Conservation (phyloP, 2,329 filamentous ascomycete genomes). For the Madurella mycetomatis region DNA sequence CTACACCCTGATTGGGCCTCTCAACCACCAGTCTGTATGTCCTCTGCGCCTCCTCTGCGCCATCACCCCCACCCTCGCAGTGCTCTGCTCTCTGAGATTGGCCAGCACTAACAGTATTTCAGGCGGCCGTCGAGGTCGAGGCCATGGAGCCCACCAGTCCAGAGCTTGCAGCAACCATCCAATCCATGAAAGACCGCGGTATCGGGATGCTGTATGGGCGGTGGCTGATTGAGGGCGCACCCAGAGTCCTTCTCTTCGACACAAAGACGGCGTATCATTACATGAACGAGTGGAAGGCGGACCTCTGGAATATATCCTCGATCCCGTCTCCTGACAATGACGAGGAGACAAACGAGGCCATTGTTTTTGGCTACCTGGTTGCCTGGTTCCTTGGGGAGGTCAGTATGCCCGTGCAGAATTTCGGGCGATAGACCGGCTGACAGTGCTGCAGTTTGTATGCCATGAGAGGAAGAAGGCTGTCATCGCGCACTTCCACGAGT, state of each 20-base stretch:
- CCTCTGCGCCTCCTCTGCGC: too few relatives aligned
- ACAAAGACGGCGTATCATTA: slow-evolving; percentile 89
- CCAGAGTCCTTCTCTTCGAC: slow-evolving; percentile 88
- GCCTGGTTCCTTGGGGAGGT: slow-evolving; percentile 99
- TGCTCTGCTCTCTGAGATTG: neutral
- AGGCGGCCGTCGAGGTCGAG: slow-evolving; percentile 98
- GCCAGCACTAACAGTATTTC: slow-evolving; percentile 24
- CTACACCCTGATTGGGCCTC: slow-evolving; percentile 91
- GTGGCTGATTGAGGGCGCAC: slow-evolving; percentile 96
- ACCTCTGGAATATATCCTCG: slow-evolving; percentile 87
- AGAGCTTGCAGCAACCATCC: slow-evolving; percentile 75
- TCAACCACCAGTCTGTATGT: slow-evolving; percentile 83
- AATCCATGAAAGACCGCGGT: slow-evolving; percentile 88
- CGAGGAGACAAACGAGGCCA: slow-evolving; percentile 93
- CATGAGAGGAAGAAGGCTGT: slow-evolving; percentile 90
- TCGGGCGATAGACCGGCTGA: slow-evolving; percentile 16
- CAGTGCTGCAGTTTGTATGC: slow-evolving; percentile 67
- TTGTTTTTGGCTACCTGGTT: slow-evolving; percentile 94
- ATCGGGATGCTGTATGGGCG: slow-evolving; percentile 87
- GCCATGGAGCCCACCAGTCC: slow-evolving; percentile 79
- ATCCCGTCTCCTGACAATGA: slow-evolving; percentile 92
- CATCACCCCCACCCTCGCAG: slow-evolving; percentile 9
- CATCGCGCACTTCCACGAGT: slow-evolving; percentile 98
- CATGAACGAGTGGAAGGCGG: slow-evolving; percentile 93
- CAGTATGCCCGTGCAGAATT: slow-evolving; percentile 31